Evolutionary conservation across 148 eudicot species (phyloP).

Genomic region (Rheum nobile): DNA sequence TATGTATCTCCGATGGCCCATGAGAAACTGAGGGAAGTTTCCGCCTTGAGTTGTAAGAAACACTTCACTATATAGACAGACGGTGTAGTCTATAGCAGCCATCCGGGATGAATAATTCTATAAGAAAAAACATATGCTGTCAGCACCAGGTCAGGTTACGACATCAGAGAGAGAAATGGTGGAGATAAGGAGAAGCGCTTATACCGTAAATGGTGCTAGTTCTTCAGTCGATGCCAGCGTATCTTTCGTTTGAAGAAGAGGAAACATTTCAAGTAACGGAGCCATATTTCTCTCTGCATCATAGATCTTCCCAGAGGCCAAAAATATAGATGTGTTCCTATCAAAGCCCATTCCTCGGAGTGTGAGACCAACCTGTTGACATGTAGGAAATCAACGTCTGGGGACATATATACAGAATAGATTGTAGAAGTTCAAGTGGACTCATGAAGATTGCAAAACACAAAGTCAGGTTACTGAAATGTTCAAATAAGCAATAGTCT

Average conservation of each 20-base stretch:
- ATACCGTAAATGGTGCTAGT: constrained; percentile 71
- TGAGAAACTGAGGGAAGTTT: constrained; percentile 83
- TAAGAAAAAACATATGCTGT: constrained; percentile 14
- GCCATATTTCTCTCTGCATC: constrained; percentile 89
- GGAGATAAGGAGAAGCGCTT: constrained; percentile 3
- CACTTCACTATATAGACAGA: constrained; percentile 94
- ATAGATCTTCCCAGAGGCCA: constrained; percentile 94
- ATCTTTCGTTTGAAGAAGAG: constrained; percentile 88
- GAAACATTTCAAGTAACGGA: constrained; percentile 89
- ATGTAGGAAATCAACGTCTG: constrained; percentile 6
- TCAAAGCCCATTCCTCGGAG: constrained; percentile 98
- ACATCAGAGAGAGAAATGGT: neutral
- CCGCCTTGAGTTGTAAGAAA: constrained; percentile 99
- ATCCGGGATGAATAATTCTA: constrained; percentile 94
- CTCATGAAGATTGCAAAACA: neutral
- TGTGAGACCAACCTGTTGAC: constrained; percentile 83
- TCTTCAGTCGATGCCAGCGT: constrained; percentile 75
- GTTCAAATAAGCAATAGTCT: neutral
- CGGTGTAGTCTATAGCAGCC: constrained; percentile 98
- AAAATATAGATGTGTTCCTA: constrained; percentile 64
- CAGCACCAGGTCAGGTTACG: constrained; percentile 3
- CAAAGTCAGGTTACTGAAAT: neutral
- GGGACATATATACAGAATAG: neutral
- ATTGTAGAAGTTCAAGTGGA: neutral
- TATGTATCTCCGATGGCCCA: constrained; percentile 88